A percentile compares a stretch with the other conserved stretches of the same genome.
These are phyloP conservation scores for Pseudogymnoascus sp. DNA, from an alignment of 2,329 filamentous ascomycete species.

Conservation along the genomic window DNA sequence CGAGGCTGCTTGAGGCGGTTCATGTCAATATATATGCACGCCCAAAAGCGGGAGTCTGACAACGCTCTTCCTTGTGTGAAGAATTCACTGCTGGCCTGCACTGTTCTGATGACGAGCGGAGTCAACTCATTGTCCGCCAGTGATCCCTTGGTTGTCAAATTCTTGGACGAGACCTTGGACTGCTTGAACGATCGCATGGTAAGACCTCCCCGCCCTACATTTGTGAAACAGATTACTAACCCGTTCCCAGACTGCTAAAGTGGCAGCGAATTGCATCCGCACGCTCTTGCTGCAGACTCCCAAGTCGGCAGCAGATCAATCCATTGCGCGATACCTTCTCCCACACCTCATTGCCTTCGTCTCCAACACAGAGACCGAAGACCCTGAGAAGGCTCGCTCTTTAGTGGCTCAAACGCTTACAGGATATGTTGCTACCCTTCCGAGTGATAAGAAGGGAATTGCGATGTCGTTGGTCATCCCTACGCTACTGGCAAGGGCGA, in stretches of 20 bases:
- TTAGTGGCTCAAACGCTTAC: conserved; percentile 68
- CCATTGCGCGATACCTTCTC: conserved; percentile 65
- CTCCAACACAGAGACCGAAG: conserved; percentile 60
- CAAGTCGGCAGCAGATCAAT: conserved; percentile 58
- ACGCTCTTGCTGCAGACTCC: conserved; percentile 66
- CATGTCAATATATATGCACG: conserved; percentile 67
- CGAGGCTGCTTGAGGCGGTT: conserved; percentile 77
- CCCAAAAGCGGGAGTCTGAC: conserved; percentile 65
- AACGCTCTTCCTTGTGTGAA: conserved; percentile 82
- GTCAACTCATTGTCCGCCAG: conserved; percentile 63
- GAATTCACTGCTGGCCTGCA: conserved; percentile 81
- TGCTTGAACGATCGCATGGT: conserved; percentile 73
- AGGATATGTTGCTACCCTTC: conserved; percentile 52
- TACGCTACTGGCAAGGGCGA: conserved; percentile 64
- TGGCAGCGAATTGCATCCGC: conserved; percentile 82
- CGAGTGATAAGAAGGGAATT: conserved; percentile 39
- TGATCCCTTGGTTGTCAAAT: conserved; percentile 66
- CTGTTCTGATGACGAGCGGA: conserved; percentile 78
- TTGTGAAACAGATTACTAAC: conserved; percentile 10
- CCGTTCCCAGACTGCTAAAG: conserved; percentile 60
- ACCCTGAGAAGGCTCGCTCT: conserved; percentile 66
- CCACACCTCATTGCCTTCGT: conserved; percentile 71
- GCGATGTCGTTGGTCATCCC: conserved; percentile 73
- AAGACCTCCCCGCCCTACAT: conserved; percentile 21
- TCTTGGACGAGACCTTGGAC: conserved; percentile 74